Percentiles rank a stretch among this genome's conserved stretches.
Evolutionary conservation across 306 rosid genomes (phyloP).

Genomic region (Herpetospermum pedunculosum): DNA sequence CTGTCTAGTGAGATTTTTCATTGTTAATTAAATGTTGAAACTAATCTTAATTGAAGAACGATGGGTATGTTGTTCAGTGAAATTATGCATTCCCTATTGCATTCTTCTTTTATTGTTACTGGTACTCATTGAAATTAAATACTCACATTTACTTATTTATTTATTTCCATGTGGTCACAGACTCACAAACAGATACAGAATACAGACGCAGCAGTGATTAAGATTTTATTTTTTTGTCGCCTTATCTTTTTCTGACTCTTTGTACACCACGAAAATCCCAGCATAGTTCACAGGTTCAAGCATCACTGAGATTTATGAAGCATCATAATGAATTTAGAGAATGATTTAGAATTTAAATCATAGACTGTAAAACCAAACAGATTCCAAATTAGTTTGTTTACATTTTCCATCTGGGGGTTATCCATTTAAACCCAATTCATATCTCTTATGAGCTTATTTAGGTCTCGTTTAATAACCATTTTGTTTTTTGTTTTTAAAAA

Average conservation of each 20-base stretch:
- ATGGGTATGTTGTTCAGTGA: not conserved
- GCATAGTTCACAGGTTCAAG: not conserved
- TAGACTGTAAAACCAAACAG: not conserved
- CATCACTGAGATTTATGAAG: not conserved
- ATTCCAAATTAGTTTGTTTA: not conserved
- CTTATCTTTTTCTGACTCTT: not conserved
- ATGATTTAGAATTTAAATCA: not conserved
- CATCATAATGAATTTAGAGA: not conserved
- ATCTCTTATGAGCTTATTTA: not conserved
- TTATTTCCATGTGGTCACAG: not conserved
- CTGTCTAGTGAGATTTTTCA: not conserved
- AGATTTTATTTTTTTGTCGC: not conserved
- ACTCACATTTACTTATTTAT: not conserved
- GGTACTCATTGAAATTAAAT: not conserved
- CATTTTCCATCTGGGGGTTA: not conserved
- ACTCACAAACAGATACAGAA: not conserved
- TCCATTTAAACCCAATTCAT: not conserved
- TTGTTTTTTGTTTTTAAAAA: no score
- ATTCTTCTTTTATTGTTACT: not conserved
- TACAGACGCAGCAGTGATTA: not conserved
- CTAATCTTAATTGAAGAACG: not conserved
- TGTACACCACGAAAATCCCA: not conserved
- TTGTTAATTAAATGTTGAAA: not conserved
- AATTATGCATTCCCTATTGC: not conserved
- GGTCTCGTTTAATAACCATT: no score